Conservation (phyloP, 345 rosid genomes). For the Eucalyptus cloeziana region DNA sequence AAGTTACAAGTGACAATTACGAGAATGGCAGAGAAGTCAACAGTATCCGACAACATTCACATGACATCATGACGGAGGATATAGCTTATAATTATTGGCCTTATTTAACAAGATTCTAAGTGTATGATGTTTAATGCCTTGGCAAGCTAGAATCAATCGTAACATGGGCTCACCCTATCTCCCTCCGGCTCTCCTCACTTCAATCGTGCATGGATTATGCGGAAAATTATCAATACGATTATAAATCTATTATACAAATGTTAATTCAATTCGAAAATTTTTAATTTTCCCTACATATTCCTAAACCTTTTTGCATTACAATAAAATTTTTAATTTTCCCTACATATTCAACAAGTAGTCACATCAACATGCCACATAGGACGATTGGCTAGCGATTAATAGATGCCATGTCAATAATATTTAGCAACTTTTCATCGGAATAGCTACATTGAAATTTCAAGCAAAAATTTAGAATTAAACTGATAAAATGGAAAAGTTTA, state of each 20-base stretch:
- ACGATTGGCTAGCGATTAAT: fast-evolving
- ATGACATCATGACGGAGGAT: background rate
- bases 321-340: background rate
- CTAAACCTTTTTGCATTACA: background rate
- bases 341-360: background rate
- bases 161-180: background rate
- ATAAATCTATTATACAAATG: fast-evolving
- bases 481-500: background rate
- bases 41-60: background rate
- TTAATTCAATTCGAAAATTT: background rate
- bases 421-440: fast-evolving
- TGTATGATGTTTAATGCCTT: background rate
- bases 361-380: background rate
- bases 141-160: background rate
- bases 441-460: background rate
- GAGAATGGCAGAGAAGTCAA: background rate
- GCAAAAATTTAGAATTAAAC: background rate
- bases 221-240: no score
- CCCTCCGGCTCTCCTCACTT: background rate
- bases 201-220: fast-evolving
- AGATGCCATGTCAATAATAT: background rate
- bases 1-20: background rate
- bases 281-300: background rate
- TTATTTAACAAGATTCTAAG: background rate
- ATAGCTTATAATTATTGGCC: background rate